These are phyloP conservation scores for Macrophomina tecta DNA, from an alignment of 2,329 filamentous ascomycete genomes.

Conservation along the genomic window DNA sequence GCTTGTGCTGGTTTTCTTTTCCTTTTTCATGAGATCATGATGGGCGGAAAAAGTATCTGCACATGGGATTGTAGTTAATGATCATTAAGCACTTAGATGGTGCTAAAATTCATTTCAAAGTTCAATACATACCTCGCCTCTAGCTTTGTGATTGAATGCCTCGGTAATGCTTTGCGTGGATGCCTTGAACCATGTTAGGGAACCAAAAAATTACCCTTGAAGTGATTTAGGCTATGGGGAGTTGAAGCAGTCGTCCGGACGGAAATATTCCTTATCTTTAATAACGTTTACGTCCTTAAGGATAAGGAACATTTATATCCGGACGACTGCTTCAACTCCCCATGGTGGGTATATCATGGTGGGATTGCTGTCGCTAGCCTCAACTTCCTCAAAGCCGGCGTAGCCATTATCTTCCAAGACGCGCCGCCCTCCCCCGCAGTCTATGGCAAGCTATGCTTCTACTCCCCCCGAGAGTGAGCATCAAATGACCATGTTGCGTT, in stretches of 20 bases:
- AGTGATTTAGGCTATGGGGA: background rate
- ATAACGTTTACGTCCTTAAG: background rate
- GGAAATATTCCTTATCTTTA: background rate
- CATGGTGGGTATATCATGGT: no score
- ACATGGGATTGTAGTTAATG: constrained; percentile 28
- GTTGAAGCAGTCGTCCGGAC: background rate
- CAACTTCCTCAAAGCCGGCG: no score
- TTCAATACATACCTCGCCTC: background rate
- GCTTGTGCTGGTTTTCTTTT: constrained; percentile 18
- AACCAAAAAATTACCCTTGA: no score
- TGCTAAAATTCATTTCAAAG: constrained; percentile 24
- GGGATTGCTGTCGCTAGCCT: no score
- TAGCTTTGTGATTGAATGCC: background rate
- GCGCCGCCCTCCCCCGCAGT: no score
- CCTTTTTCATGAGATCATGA: constrained; percentile 29
- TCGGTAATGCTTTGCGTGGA: background rate
- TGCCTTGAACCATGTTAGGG: no score
- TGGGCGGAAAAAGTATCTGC: constrained; percentile 25
- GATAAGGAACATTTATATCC: no score
- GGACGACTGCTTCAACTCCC: background rate
- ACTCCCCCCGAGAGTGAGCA: no score
- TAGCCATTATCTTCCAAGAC: no score
- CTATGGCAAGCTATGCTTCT: no score
- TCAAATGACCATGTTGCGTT: no score
- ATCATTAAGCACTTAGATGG: constrained; percentile 6